phyloP scores from a whole-genome alignment of 2,329 filamentous ascomycete species.

The Aureobasidium namibiae region DNA sequence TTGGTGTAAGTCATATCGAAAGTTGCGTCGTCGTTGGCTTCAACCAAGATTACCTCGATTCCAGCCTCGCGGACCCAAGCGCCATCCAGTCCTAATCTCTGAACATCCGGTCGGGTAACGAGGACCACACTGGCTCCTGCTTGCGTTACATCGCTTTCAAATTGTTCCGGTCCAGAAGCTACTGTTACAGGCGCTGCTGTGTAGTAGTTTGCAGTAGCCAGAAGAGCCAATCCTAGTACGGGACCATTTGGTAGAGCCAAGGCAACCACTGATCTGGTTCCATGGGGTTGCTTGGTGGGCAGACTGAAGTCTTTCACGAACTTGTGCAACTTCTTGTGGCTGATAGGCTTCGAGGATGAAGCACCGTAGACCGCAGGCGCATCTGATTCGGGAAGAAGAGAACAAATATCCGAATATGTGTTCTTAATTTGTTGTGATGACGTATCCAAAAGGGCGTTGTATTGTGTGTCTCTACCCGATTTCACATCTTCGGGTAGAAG shows the following conservation, averaged over 20 bases:
- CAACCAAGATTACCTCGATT: slow-evolving; percentile 34
- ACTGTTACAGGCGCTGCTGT: slow-evolving; percentile 46
- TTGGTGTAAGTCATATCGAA: slow-evolving; percentile 14
- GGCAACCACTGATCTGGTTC: slow-evolving; percentile 38
- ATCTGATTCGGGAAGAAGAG: slow-evolving; percentile 20
- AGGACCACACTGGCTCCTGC: slow-evolving; percentile 41
- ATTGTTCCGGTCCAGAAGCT: slow-evolving; percentile 39
- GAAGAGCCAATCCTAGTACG: slow-evolving; percentile 42
- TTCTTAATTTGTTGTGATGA: slow-evolving; percentile 21
- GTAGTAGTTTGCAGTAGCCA: slow-evolving; percentile 44
- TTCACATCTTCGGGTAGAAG: slow-evolving; percentile 31
- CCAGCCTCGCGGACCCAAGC: slow-evolving; percentile 26
- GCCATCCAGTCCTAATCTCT: slow-evolving; percentile 32
- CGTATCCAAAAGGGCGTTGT: slow-evolving; percentile 17
- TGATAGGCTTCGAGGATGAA: slow-evolving; percentile 19
- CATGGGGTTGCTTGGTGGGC: slow-evolving; percentile 15
- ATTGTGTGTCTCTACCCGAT: slow-evolving; percentile 18
- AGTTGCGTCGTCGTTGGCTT: slow-evolving; percentile 30
- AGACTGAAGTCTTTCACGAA: slow-evolving; percentile 23
- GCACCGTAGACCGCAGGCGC: slow-evolving; percentile 24
- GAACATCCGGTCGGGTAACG: slow-evolving; percentile 34
- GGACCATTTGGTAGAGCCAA: slow-evolving; percentile 48
- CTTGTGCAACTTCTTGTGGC: slow-evolving; percentile 20
- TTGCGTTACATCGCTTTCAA: slow-evolving; percentile 43
- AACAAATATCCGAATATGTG: slow-evolving; percentile 22